Evolutionary conservation across 768 basidiomycete genomes (phyloP), one percentile per base, ranked within the genome.

Genomic region (Mycena olivaceomarginata): DNA sequence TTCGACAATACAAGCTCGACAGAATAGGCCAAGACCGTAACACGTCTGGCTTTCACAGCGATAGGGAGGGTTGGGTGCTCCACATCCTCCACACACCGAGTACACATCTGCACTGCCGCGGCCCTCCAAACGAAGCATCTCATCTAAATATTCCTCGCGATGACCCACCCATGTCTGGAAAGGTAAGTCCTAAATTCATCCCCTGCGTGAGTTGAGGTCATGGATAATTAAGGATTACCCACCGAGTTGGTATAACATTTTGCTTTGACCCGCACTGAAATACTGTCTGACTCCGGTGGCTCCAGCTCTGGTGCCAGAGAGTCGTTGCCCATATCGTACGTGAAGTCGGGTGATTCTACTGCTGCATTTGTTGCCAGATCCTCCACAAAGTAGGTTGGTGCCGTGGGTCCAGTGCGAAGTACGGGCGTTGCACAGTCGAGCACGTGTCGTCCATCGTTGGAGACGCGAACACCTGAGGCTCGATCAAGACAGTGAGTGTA

Each of bases 81-180:
- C 37, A 11, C 73, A 63, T 4, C 6, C 4, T 2, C 9, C 59
- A 12, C 53, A 63, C 7, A 12, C 22, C 11, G 13, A 8, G 40
- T 37, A 43, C 1, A 39, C 2, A 0, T 10, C 37, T 7, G 4
- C 12, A 37, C 10, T 13, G 2, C 64, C 67, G 0, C 73, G 45
- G 4, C 73, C 73, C 43, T 74, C 66, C 4, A 39, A 11, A 1
- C 66, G 45, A 37, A 74, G 15, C 66, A 62, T 41, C n/a, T 74
- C 73, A 22, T 74, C 66, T 1, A 74, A 39, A n/a, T 40, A 62
- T 15, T 48, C 45, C 18, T 74, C 73, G 25, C 73, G 25, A 7
- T 46, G 31, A 6, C 6, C 31, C 20, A 67, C 22, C 53, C 51
- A 73, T 1, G 64, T 43, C 4, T 46, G 22, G 2, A 73, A 20